Evolutionary conservation across 139 green algal species (phyloP).

Genomic region (Chlorella vulgaris): DNA sequence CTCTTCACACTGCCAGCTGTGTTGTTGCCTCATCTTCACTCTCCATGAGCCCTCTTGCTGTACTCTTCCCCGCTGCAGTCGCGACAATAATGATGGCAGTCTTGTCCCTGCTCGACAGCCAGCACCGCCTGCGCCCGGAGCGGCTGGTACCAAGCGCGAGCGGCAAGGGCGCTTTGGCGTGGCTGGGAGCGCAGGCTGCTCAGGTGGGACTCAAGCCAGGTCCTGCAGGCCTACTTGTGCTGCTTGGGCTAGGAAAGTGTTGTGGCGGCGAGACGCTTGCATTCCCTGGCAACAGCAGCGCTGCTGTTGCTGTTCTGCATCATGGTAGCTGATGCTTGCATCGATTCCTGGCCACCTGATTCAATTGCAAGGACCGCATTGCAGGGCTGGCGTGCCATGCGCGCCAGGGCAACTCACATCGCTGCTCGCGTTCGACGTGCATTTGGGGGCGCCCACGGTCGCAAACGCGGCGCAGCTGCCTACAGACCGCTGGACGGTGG

Average conservation of each 20-base stretch:
- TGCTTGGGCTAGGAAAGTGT: not conserved
- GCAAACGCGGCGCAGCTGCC: not conserved
- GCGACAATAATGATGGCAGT: constrained; percentile 21
- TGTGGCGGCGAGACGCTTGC: not conserved
- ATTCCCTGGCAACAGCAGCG: not conserved
- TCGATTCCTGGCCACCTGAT: not conserved
- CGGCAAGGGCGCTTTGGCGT: constrained; percentile 21
- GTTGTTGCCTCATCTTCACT: not conserved
- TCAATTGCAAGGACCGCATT: not conserved
- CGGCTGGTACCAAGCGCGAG: constrained; percentile 16
- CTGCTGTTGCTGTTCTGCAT: not conserved
- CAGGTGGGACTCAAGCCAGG: not conserved
- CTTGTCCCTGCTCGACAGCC: constrained; percentile 20
- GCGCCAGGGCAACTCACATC: not conserved
- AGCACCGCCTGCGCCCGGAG: constrained; percentile 32
- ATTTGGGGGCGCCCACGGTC: not conserved
- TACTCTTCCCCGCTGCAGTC: not conserved
- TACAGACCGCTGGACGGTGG: not conserved
- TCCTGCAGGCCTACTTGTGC: not conserved
- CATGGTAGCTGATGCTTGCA: not conserved
- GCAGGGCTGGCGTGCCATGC: constrained; percentile 17
- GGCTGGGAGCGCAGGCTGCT: not conserved
- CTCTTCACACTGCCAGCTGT: no score
- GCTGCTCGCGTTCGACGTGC: not conserved
- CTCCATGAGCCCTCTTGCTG: not conserved